Conservation (phyloP, 148 eudicot genomes). For the Rhododendron simsii region DNA sequence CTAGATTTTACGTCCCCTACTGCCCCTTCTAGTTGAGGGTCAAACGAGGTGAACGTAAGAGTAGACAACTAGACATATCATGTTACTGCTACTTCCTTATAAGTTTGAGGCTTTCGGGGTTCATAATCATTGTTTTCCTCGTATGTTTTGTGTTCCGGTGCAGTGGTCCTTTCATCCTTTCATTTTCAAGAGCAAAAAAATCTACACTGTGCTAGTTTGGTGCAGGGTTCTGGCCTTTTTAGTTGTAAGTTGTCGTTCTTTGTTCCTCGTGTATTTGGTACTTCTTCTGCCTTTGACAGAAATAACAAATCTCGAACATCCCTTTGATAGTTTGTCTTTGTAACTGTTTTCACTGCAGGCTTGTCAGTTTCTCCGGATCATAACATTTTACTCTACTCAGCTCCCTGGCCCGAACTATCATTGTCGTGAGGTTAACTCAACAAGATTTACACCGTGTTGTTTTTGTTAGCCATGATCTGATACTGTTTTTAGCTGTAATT, state of each 20-base stretch:
- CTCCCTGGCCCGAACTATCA: constrained; percentile 98
- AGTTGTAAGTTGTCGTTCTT: constrained; percentile 51
- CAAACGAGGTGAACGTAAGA: background rate
- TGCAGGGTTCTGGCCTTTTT: constrained; percentile 96
- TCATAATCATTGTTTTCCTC: background rate
- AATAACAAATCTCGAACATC: background rate
- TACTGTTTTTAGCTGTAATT: background rate
- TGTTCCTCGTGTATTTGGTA: background rate
- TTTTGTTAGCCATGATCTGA: background rate
- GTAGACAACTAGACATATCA: background rate
- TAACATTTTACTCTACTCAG: constrained; percentile 81
- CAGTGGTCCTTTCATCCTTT: constrained; percentile 99
- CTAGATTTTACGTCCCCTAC: background rate
- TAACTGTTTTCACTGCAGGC: constrained; percentile 41
- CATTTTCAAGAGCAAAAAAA: constrained; percentile 83
- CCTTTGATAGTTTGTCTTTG: constrained; percentile 3
- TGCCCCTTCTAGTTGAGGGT: background rate
- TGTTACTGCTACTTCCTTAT: background rate
- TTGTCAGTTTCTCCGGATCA: constrained; percentile 77
- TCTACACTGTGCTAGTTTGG: constrained; percentile 95
- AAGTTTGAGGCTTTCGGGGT: background rate
- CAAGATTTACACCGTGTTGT: background rate
- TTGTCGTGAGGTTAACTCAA: constrained; percentile 78
- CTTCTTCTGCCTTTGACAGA: background rate
- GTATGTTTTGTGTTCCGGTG: constrained; percentile 20